Evolutionary conservation across 1,139 yeast genomes (phyloP), one percentile per base, ranked within the genome.

Genomic region (Diutina rugosa): DNA sequence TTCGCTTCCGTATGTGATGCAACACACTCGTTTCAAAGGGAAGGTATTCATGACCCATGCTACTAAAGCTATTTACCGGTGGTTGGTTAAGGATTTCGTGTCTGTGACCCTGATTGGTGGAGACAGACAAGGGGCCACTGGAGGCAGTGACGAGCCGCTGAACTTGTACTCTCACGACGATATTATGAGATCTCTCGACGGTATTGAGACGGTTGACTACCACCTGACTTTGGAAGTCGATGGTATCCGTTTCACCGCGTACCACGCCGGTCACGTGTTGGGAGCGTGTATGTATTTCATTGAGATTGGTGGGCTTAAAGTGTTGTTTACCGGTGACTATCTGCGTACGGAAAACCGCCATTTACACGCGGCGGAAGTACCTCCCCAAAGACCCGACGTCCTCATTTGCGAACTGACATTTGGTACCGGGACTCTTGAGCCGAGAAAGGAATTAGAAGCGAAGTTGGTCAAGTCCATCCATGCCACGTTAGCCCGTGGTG

Each of bases 21-120:
- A 90, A 65, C 96, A 90, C 65, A 93, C 99, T 0, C 88, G 81
- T 63, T 93, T 93, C 74, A 84, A 82, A 64, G 99, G 99, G 1
- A 79, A 97, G 57, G 99, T 95, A 7, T 93, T 91, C 68, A 93
- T 93, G 99, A 93, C 99, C 30, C 98, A 93, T 68, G 99, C 99
- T 8, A 93, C 99, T 0, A 95, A 95, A 72, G 99, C 99, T 45
- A 93, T 93, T 59, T 93, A 91, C 67, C 79, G 97, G 60, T 93
- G 99, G 99, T 77, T 93, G 56, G 72, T 93, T 58, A 86, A 91
- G 59, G 99, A 93, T 75, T 95, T 91, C 65, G 98, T 93, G 29
- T 79, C 95, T 64, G 98, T 93, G 44, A 90, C 97, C 0, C 81
- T 87, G 30, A 83, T 87, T 58, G 67, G 67, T 10, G 55, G 55